Conservation (phyloP, 108 stramenopile genomes). For the Aurantiochytrium sp. region DNA sequence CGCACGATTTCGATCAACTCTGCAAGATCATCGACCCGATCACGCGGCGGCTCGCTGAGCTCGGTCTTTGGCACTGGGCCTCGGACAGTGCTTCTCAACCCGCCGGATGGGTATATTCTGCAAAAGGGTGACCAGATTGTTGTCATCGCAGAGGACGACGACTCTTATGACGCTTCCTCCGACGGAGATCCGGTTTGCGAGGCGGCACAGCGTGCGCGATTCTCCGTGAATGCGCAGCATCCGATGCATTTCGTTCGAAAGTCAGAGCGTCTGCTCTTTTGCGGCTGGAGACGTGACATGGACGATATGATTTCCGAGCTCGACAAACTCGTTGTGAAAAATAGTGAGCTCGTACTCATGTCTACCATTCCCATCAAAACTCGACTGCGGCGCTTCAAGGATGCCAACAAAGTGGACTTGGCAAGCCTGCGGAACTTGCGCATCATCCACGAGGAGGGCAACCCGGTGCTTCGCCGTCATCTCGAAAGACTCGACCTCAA, state of each 20-base stretch:
- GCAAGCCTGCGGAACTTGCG: constrained; percentile 27
- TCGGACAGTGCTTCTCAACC: constrained; percentile 30
- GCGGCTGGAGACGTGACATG: constrained; percentile 50
- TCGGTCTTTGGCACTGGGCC: not conserved
- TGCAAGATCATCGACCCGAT: not conserved
- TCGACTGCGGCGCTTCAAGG: constrained; percentile 30
- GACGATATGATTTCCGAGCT: constrained; percentile 47
- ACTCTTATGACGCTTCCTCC: constrained; percentile 27
- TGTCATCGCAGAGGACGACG: constrained; percentile 49
- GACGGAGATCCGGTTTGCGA: not conserved
- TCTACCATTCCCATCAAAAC: constrained; percentile 23
- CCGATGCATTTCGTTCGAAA: not conserved
- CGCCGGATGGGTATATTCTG: constrained; percentile 28
- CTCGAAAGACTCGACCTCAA: constrained; percentile 32
- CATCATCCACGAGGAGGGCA: constrained; percentile 34
- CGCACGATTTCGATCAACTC: not conserved
- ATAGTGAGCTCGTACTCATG: constrained; percentile 41
- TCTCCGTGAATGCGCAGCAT: not conserved
- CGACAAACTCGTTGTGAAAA: constrained; percentile 38
- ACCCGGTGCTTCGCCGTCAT: constrained; percentile 36
- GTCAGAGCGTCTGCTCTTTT: constrained; percentile 41
- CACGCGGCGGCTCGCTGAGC: not conserved
- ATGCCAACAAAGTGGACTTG: constrained; percentile 33
- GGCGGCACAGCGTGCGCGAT: not conserved
- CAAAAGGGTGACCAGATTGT: constrained; percentile 37